phyloP scores from a whole-genome alignment of 345 rosid species.

The Brassica cretica region DNA sequence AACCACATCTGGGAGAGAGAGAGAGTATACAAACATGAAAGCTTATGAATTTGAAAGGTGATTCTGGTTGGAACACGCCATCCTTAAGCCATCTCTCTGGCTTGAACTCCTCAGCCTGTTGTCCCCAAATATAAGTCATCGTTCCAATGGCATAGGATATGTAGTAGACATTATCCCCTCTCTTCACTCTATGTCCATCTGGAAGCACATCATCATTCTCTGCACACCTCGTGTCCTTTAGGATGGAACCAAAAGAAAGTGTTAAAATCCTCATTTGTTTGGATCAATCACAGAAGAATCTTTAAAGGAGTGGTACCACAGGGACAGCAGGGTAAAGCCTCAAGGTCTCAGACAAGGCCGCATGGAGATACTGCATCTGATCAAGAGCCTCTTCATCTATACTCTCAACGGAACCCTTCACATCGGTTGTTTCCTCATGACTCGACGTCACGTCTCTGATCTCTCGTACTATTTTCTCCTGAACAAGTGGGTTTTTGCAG shows the following conservation, averaged over 20 bases:
- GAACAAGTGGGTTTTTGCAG: constrained; percentile 67
- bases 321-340: constrained; percentile 73
- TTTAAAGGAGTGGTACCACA: constrained; percentile 37
- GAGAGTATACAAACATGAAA: constrained; percentile 49
- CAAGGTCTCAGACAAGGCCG: constrained; percentile 72
- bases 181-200: constrained; percentile 58
- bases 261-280: too few relatives aligned
- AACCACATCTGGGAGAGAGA: background rate
- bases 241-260: too few relatives aligned
- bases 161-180: constrained; percentile 61
- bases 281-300: background rate
- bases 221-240: constrained; percentile 50
- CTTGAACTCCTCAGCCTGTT: constrained; percentile 60
- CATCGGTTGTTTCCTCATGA: constrained; percentile 25
- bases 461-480: constrained; percentile 64
- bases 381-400: constrained; percentile 52
- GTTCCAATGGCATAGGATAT: constrained; percentile 78
- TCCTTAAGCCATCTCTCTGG: constrained; percentile 80
- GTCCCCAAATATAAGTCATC: constrained; percentile 76
- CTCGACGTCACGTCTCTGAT: constrained; percentile 45
- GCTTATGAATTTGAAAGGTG: constrained; percentile 68
- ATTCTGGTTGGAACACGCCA: constrained; percentile 64
- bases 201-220: constrained; percentile 69
- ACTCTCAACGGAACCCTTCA: constrained; percentile 44
- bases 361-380: constrained; percentile 76